Evolutionary conservation across 176 grass and related monocot genomes (phyloP).

Genomic region (Phragmites australis): DNA sequence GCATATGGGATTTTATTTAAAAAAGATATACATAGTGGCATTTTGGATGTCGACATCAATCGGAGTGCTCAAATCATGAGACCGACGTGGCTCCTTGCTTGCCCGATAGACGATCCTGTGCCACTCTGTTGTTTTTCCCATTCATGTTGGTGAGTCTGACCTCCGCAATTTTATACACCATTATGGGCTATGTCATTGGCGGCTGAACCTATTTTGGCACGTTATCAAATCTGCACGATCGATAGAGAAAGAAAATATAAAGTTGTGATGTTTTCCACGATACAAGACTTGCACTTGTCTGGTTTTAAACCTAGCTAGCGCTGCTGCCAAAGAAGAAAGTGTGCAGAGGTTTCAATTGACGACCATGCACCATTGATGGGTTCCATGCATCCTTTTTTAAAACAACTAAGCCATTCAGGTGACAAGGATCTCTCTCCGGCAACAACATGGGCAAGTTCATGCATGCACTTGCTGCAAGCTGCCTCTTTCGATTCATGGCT

Average conservation of each 20-base stretch:
- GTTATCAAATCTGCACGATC: not conserved
- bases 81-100: not conserved
- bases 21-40: not conserved
- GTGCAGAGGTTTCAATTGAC: constrained; percentile 1
- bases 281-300: constrained; percentile 24
- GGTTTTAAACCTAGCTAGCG: not conserved
- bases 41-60: not conserved
- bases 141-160: not conserved
- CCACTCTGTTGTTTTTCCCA: not conserved
- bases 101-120: too few species aligned
- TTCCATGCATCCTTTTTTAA: not conserved
- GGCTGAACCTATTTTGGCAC: constrained; percentile 31
- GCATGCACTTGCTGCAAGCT: not conserved
- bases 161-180: not conserved
- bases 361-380: not conserved
- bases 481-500: not conserved
- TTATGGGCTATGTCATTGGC: not conserved
- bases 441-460: not conserved
- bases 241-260: not conserved
- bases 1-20: not conserved
- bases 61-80: not conserved
- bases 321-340: not conserved
- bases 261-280: not conserved
- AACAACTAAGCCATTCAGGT: not conserved
- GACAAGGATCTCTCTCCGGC: constrained; percentile 1